Conservation (phyloP, 176 grass and related monocot genomes). For the Calamus simplicifolius region DNA sequence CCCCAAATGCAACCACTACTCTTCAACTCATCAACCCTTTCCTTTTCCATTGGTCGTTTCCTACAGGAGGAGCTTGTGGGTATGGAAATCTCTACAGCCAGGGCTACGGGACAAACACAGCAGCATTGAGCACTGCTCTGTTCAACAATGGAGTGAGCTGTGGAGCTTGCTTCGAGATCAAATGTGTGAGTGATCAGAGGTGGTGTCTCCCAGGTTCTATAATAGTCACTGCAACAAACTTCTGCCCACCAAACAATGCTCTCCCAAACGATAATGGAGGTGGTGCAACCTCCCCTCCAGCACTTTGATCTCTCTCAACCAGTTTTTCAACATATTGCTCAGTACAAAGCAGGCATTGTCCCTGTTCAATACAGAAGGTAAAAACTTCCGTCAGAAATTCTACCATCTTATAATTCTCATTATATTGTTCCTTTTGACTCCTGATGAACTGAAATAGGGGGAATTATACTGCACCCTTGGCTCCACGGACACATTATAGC, state of each 20-base stretch:
- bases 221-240: slow-evolving; percentile 10
- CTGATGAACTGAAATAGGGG: no score
- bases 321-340: slow-evolving; percentile 10
- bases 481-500: no score
- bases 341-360: slow-evolving; percentile 18
- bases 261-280: slow-evolving; percentile 1
- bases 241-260: slow-evolving; percentile 17
- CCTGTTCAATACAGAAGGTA: slow-evolving; percentile 12
- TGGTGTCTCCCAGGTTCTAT: slow-evolving; percentile 9
- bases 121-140: slow-evolving; percentile 13
- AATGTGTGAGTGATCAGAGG: background rate
- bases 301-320: slow-evolving; percentile 19
- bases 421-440: no score
- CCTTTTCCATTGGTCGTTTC: background rate
- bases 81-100: slow-evolving; percentile 17
- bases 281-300: slow-evolving; percentile 16
- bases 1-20: background rate
- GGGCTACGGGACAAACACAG: slow-evolving; percentile 8
- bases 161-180: slow-evolving; percentile 17
- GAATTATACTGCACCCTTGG: no score
- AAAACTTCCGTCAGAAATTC: no score
- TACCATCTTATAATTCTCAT: background rate
- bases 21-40: background rate
- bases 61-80: slow-evolving; percentile 12
- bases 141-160: slow-evolving; percentile 13